Evolutionary conservation across 495 filamentous ascomycete species (phyloP), one percentile per base, ranked within the genome.

Genomic region (Neurospora sp.): DNA sequence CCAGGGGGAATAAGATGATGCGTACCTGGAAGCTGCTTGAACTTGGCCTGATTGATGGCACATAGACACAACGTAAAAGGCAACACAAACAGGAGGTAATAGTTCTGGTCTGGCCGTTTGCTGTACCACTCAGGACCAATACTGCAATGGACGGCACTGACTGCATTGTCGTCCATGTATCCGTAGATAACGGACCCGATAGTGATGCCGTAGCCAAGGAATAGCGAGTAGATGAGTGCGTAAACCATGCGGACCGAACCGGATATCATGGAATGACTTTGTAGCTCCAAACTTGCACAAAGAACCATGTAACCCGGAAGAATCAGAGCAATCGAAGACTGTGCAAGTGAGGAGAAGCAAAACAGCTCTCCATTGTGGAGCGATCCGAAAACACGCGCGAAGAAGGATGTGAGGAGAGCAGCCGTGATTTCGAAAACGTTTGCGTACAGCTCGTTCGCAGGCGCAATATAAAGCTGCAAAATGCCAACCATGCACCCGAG

Each of bases 191-290:
- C 92, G 0, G 95, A 95, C 37, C 95, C 95, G 42, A 98, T 93
- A 6, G 96, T 98, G 77, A 98, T 97, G 8, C 95, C 96, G 77
- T 95, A 98, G n/a, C 95, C 95, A 9, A 98, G 90, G 82, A 98
- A 97, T 2, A 98, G 86, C 1, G 95, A 95, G 82, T 98, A 98
- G 39, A 98, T 95, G 72, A 98, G 92, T 9, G 95, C 93, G 76
- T 98, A 97, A 7, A 98, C 93, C 91, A 98, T 95, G 69, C 95
- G 93, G 12, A 97, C 93, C 7, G 93, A 95, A 2, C 95, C 95
- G 20, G 95, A 93, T 6, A 98, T 91, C 70, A 98, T 91, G 74
- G 90, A 91, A 71, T 89, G 87, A 10, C 92, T 95, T 80, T 98
- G 95, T 0, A 98, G 88, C 80, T 98, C 95, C 39, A 98, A 87